Percentiles rank a stretch among this genome's conserved stretches.
Evolutionary conservation across 768 basidiomycete genomes (phyloP).

Genomic region (Chalciporus chontae): DNA sequence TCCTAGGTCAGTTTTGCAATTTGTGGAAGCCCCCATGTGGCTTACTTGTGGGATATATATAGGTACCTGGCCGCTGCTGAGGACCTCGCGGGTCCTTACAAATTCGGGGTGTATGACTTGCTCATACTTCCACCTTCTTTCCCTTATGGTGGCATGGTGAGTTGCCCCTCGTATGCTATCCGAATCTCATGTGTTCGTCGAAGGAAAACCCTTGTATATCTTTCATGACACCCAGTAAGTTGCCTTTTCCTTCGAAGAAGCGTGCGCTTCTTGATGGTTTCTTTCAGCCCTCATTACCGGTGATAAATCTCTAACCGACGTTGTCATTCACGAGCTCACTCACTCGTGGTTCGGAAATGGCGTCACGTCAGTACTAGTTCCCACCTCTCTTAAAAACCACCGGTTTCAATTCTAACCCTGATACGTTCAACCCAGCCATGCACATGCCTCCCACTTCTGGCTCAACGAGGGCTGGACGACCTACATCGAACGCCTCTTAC

Average conservation of each 20-base stretch:
- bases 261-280: background rate
- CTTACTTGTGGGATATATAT: too few relatives aligned
- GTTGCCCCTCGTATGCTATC: background rate
- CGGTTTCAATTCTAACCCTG: background rate
- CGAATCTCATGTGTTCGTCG: background rate
- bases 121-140: constrained; percentile 88
- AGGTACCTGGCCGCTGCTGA: constrained; percentile 78
- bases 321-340: constrained; percentile 82
- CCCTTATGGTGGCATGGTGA: constrained; percentile 88
- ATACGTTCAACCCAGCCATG: constrained; percentile 46
- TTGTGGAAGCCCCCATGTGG: too few relatives aligned
- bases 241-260: background rate
- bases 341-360: constrained; percentile 96
- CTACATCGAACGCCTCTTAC: constrained; percentile 83
- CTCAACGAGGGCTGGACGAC: constrained; percentile 95
- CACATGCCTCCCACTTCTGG: constrained; percentile 80
- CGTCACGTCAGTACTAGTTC: constrained; percentile 53
- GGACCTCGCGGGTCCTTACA: constrained; percentile 68
- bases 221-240: constrained; percentile 82
- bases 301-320: constrained; percentile 82
- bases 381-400: background rate
- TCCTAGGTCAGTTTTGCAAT: constrained; percentile 43
- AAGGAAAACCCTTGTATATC: constrained; percentile 89
- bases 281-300: constrained; percentile 73
- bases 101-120: constrained; percentile 85